phyloP scores from a whole-genome alignment of 805 yeast species.

The Metschnikowia proteae region DNA sequence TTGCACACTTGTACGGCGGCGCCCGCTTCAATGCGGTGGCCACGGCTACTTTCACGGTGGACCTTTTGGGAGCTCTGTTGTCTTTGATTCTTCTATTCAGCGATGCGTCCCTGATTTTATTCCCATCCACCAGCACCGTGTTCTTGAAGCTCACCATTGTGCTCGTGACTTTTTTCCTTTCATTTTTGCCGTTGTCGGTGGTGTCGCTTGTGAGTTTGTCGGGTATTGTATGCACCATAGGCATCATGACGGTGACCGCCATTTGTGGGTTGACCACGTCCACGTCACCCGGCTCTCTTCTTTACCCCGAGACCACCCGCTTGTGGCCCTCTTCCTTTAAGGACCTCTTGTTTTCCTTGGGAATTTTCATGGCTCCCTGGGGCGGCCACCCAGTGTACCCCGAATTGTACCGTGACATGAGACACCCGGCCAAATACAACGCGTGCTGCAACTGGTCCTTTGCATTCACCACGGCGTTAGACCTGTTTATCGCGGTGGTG shows the following conservation, averaged over 20 bases:
- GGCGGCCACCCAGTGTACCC: conserved; percentile 87
- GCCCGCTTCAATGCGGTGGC: conserved; percentile 38
- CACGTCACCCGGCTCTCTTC: conserved; percentile 52
- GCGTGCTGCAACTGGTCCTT: conserved; percentile 54
- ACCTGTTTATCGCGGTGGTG: conserved; percentile 55
- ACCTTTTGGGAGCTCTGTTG: conserved; percentile 57
- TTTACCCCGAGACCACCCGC: conserved; percentile 41
- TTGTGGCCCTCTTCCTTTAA: conserved; percentile 30
- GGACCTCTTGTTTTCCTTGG: conserved; percentile 49
- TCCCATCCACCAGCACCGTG: conserved; percentile 6
- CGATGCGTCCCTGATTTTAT: conserved; percentile 48
- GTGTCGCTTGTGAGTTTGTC: conserved; percentile 51
- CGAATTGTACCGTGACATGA: conserved; percentile 69
- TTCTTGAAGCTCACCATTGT: conserved; percentile 38
- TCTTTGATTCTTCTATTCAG: conserved; percentile 57
- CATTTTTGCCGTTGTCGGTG: conserved; percentile 54
- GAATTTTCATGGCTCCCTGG: conserved; percentile 72
- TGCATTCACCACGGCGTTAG: conserved; percentile 54
- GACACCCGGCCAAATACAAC: conserved; percentile 61
- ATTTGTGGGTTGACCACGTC: conserved; percentile 43
- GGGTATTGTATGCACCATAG: conserved; percentile 54
- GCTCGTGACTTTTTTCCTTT: conserved; percentile 38
- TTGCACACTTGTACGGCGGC: conserved; percentile 85
- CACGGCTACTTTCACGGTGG: conserved; percentile 49
- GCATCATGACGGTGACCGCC: conserved; percentile 44